Evolutionary conservation across 1,284 basidiomycete species (phyloP).

Genomic region (Rhodotorula sp.): DNA sequence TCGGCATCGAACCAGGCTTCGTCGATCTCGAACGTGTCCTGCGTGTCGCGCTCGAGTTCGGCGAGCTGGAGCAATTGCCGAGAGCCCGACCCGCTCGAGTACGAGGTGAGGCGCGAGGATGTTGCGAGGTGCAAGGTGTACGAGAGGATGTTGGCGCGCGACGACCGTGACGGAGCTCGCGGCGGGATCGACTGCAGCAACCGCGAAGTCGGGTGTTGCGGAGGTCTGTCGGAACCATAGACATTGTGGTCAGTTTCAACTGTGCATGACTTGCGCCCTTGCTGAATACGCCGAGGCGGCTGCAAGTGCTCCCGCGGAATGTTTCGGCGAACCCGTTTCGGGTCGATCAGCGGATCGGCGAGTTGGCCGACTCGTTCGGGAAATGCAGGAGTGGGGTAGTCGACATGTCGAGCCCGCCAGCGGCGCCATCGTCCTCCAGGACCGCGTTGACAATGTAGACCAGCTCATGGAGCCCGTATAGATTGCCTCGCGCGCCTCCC

Average conservation of each 20-base stretch:
- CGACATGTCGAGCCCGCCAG: not conserved
- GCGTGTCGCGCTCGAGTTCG: conserved; percentile 20
- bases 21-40: conserved; percentile 20
- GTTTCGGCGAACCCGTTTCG: not conserved
- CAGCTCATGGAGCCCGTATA: not conserved
- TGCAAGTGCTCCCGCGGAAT: not conserved
- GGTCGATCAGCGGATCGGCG: not conserved
- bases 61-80: conserved; percentile 31
- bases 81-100: conserved; percentile 24
- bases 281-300: not conserved
- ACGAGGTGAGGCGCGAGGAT: conserved; percentile 33
- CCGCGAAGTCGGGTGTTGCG: conserved; percentile 39
- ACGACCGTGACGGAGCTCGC: conserved; percentile 38
- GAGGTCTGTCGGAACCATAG: conserved; percentile 18
- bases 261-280: no score
- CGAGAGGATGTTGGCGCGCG: conserved; percentile 40
- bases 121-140: conserved; percentile 41
- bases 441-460: not conserved
- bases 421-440: not conserved
- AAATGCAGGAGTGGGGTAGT: conserved; percentile 2
- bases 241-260: not conserved
- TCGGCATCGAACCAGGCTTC: conserved; percentile 32
- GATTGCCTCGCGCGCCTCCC: not conserved
- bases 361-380: not conserved
- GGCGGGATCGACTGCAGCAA: conserved; percentile 41